These are phyloP conservation scores for Geotrichum carabidarum DNA, from an alignment of 1,139 yeast species.

Conservation along the genomic window DNA sequence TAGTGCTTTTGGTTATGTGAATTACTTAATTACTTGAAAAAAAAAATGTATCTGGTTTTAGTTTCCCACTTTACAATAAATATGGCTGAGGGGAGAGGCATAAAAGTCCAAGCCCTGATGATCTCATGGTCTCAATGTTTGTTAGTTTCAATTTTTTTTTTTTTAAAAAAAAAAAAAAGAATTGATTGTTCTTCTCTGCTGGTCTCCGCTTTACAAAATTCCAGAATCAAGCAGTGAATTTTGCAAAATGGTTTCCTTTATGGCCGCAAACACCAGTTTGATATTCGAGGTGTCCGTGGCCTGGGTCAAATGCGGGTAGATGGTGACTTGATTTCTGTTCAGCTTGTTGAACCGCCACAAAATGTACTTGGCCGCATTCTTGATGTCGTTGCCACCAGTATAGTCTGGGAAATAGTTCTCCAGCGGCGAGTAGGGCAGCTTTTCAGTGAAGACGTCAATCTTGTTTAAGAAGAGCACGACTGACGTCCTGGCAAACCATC, in stretches of 20 bases:
- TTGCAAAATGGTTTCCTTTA: slow-evolving; percentile 81
- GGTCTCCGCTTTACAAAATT: slow-evolving; percentile 42
- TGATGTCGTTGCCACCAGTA: slow-evolving; percentile 80
- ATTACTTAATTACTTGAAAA: too few species aligned
- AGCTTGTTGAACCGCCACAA: slow-evolving; percentile 86
- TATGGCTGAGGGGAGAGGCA: too few species aligned
- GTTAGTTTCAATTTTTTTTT: neutral
- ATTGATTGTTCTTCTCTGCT: too few species aligned
- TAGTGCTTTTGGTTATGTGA: too few species aligned
- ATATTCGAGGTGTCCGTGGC: slow-evolving; percentile 92
- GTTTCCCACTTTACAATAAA: too few species aligned
- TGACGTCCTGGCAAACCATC: slow-evolving; percentile 87
- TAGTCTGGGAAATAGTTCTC: slow-evolving; percentile 85
- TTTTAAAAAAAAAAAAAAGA: neutral
- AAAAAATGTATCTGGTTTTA: too few species aligned
- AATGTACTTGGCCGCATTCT: slow-evolving; percentile 88
- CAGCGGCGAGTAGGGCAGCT: slow-evolving; percentile 73
- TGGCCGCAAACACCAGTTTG: slow-evolving; percentile 83
- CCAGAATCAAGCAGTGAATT: slow-evolving; percentile 85
- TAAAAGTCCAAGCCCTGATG: too few species aligned
- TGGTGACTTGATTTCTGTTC: slow-evolving; percentile 73
- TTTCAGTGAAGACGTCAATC: slow-evolving; percentile 84
- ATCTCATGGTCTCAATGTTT: too few species aligned
- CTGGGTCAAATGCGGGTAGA: slow-evolving; percentile 88
- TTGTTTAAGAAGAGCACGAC: slow-evolving; percentile 82